Base-by-base conservation (phyloP, 2,329 filamentous ascomycete species). In the Beauveria rudraprayagi region DNA sequence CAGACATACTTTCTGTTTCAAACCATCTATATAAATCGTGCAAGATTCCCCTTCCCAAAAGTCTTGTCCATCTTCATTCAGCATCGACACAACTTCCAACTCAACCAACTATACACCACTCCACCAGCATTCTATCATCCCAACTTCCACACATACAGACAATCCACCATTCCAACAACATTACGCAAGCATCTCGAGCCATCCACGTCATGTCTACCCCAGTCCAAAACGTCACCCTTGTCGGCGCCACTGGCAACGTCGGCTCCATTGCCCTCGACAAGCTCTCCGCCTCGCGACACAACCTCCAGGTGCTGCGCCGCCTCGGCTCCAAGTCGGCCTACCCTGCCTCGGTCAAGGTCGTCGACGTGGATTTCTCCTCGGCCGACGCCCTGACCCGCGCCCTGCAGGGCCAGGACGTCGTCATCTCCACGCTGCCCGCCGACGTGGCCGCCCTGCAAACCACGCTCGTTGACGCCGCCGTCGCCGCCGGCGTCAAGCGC, bases 351-450 rank as follows among this genome's bases (percentile, higher is more conserved):
- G 72, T 80, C 64, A 74, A 73, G 10, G 75, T 82, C 24, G 68
- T 79, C 60, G 71, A 75, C 3, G 77, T 79, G 26, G 75, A 84
- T 66, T 83, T 80, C 61, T 71, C 76, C 44, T 74, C 73, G 1
- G 68, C 76, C 4, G 65, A 72, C 1, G 77, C 78, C 46, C 73
- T 85, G 14, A 75, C 70, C 9, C 59, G 71, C 2, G 78, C 77
- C 0, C 76, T 85, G 52, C 64, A 75, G 56, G 79, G 77, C 22
- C 77, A 82, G 61, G 81, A 84, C 64, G 82, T 78, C 3, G 73
- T 83, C 17, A 66, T 84, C 40, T 77, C 75, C 16, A 71, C 77
- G 1, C 72, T 82, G 37, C 75, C 73, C 24, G 66, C 79, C 16
- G 54, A 57, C 5, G 57, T 59, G 19, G 22, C 60, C 22, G 79